A percentile compares a stretch with the other conserved stretches of the same genome.
Evolutionary conservation across 164 flowering plant species (phyloP).

Genomic region (Kalanchoe fedtschenkoi): DNA sequence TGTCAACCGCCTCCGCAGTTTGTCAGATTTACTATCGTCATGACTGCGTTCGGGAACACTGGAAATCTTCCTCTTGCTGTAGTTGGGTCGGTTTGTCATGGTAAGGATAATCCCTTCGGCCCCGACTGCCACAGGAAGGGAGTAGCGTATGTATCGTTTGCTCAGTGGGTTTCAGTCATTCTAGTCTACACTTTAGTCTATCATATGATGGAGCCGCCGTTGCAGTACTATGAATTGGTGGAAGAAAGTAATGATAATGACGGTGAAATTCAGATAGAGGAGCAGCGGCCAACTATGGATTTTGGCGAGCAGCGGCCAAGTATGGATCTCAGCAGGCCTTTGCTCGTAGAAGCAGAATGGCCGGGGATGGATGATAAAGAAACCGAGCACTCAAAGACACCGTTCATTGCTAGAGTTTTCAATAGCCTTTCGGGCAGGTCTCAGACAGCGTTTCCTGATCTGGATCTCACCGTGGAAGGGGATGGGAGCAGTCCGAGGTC

Average conservation of each 20-base stretch:
- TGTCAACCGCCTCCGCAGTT: slow-evolving; percentile 77
- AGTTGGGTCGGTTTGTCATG: slow-evolving; percentile 74
- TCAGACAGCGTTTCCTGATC: slow-evolving; percentile 31
- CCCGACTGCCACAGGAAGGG: slow-evolving; percentile 48
- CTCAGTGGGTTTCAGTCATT: slow-evolving; percentile 86
- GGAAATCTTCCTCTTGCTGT: slow-evolving; percentile 76
- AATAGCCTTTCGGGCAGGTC: slow-evolving; percentile 38
- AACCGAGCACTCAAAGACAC: slow-evolving; percentile 67
- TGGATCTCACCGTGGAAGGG: slow-evolving; percentile 27
- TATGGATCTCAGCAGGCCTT: slow-evolving; percentile 45
- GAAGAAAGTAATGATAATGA: slow-evolving; percentile 30
- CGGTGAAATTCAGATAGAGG: slow-evolving; percentile 13
- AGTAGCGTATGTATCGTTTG: slow-evolving; percentile 77
- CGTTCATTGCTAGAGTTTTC: slow-evolving; percentile 65
- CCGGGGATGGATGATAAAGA: slow-evolving; percentile 85
- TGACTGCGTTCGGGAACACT: slow-evolving; percentile 89
- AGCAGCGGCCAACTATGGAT: slow-evolving; percentile 15
- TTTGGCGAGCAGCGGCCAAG: slow-evolving; percentile 17
- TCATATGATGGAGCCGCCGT: slow-evolving; percentile 97
- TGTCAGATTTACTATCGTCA: slow-evolving; percentile 54
- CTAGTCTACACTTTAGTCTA: slow-evolving; percentile 82
- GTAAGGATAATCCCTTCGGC: slow-evolving; percentile 54
- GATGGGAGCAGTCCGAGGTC: slow-evolving; percentile 35
- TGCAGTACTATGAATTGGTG: slow-evolving; percentile 61
- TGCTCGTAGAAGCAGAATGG: slow-evolving; percentile 87